Conservation (phyloP, 495 filamentous ascomycete genomes). For the Aspergillus panamensis region DNA sequence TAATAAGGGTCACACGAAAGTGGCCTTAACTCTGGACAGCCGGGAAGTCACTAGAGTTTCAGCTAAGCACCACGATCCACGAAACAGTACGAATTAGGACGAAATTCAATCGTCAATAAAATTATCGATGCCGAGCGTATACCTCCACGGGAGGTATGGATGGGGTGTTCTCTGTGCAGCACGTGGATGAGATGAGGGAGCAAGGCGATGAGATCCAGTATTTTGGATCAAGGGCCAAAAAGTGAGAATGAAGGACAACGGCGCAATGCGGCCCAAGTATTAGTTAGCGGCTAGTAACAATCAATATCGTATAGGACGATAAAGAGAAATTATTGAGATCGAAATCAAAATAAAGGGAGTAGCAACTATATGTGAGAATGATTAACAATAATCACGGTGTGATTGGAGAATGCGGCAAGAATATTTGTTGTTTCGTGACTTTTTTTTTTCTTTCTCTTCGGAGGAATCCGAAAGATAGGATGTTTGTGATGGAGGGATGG, state of each 20-base stretch:
- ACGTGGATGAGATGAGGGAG: conserved; percentile 7
- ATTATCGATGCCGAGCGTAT: conserved; percentile 4
- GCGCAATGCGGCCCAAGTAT: not conserved
- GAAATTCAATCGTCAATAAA: not conserved
- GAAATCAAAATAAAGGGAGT: no score
- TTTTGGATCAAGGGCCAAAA: not conserved
- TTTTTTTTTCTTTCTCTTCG: not conserved
- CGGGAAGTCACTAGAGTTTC: conserved; percentile 5
- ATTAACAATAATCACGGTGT: not conserved
- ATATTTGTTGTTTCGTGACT: not conserved
- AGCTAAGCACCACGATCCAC: not conserved
- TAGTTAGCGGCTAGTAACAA: not conserved
- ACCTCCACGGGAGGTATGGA: conserved; percentile 5
- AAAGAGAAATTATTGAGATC: no score
- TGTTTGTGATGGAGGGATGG: conserved; percentile 5
- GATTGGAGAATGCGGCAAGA: not conserved
- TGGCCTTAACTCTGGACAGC: conserved; percentile 10
- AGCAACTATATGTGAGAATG: not conserved
- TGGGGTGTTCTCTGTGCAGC: conserved; percentile 5
- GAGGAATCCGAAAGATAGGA: conserved; percentile 5
- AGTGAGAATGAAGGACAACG: not conserved
- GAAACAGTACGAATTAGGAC: not conserved
- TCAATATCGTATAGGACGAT: not conserved
- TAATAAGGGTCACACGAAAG: conserved; percentile 14
- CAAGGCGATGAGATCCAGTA: not conserved